Evolutionary conservation across 257 asterid genomes (phyloP).

Genomic region (Apocynum venetum): DNA sequence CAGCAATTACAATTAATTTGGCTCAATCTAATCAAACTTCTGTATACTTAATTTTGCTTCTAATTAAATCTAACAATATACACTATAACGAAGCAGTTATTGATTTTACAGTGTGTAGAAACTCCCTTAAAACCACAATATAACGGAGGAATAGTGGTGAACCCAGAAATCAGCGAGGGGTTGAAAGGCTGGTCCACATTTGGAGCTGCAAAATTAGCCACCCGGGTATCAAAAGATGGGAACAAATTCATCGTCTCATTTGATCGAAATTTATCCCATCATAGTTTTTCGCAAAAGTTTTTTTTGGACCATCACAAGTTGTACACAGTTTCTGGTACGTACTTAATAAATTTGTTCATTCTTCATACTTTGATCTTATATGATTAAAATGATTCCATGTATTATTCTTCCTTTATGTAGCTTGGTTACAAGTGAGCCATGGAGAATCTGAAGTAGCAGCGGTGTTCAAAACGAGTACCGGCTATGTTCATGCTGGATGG

Average conservation of each 20-base stretch:
- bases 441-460: conserved; percentile 33
- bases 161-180: conserved; percentile 12
- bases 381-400: no score
- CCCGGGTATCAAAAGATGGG: conserved; percentile 2
- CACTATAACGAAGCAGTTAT: no score
- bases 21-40: no score
- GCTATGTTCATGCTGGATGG: conserved; percentile 24
- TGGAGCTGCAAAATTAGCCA: not conserved
- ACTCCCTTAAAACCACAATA: conserved; percentile 12
- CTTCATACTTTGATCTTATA: not conserved
- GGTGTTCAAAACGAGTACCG: conserved; percentile 17
- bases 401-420: conserved; percentile 22
- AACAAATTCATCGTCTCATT: conserved; percentile 8
- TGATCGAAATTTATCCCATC: conserved; percentile 1
- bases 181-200: conserved; percentile 12
- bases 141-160: conserved; percentile 15
- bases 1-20: no score
- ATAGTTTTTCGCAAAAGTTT: conserved; percentile 6
- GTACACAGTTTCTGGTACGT: conserved; percentile 7
- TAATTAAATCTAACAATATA: no score
- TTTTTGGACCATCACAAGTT: not conserved
- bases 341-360: no score
- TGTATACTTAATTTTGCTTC: no score
- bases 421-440: conserved; percentile 36
- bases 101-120: conserved; percentile 6